Evolutionary conservation across 352 stramenopile species (phyloP).

Genomic region (Pythium phragmiticola): DNA sequence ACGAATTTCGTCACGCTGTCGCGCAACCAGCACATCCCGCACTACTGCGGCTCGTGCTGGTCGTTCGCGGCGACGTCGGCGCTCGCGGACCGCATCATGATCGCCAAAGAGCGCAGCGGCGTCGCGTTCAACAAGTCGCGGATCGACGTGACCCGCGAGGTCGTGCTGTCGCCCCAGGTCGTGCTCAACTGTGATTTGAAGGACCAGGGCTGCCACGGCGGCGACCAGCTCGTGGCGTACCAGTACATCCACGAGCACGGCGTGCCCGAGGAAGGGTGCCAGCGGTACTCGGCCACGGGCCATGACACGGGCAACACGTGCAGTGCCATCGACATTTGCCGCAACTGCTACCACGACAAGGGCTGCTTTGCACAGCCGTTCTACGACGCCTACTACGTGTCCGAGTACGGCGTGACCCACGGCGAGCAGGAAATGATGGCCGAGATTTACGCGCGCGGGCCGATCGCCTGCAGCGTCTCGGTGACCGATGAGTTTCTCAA

Average conservation of each 20-base stretch:
- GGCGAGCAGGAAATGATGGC: constrained; percentile 94
- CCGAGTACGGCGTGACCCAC: constrained; percentile 91
- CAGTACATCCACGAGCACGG: constrained; percentile 90
- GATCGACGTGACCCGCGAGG: constrained; percentile 71
- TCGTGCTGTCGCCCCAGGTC: constrained; percentile 83
- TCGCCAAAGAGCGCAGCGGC: constrained; percentile 63
- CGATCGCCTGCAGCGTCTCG: constrained; percentile 93
- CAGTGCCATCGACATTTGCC: constrained; percentile 87
- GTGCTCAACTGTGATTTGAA: constrained; percentile 88
- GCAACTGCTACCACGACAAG: constrained; percentile 86
- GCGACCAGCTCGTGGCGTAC: constrained; percentile 91
- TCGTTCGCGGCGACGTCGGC: constrained; percentile 84
- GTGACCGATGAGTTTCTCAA: constrained; percentile 86
- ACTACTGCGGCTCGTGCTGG: constrained; percentile 91
- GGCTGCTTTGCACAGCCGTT: constrained; percentile 87
- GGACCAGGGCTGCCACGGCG: constrained; percentile 91
- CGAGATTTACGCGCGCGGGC: constrained; percentile 95
- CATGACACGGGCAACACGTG: constrained; percentile 90
- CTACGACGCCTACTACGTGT: constrained; percentile 95
- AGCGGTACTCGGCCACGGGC: constrained; percentile 91
- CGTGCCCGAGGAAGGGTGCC: constrained; percentile 94
- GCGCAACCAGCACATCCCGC: constrained; percentile 84
- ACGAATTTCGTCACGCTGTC: constrained; percentile 83
- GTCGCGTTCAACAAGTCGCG: constrained; percentile 32
- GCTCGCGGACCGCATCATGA: constrained; percentile 84